Evolutionary conservation across 2,329 filamentous ascomycete genomes (phyloP).

Genomic region (Aureobasidium melanogenum): DNA sequence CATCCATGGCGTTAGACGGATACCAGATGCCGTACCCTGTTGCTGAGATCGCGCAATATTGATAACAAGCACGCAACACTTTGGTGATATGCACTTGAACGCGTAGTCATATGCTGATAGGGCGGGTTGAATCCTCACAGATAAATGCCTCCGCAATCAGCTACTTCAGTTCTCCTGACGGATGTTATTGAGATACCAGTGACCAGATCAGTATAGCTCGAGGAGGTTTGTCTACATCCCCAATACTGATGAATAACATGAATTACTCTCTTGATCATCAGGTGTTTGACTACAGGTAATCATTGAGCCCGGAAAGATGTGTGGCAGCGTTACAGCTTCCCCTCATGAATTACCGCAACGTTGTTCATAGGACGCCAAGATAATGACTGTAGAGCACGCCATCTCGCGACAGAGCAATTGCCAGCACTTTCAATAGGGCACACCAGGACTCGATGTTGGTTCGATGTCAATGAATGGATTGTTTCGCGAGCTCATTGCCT

Average conservation of each 20-base stretch:
- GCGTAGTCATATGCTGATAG: neutral
- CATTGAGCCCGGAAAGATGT: neutral
- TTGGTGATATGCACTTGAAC: neutral
- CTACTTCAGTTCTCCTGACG: neutral
- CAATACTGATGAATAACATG: neutral
- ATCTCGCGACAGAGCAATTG: neutral
- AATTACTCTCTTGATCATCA: neutral
- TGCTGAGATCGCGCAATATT: neutral
- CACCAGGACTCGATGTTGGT: neutral
- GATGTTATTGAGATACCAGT: neutral
- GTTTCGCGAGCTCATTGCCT: no score
- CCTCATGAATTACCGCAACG: neutral
- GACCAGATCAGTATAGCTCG: neutral
- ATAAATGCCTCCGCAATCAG: neutral
- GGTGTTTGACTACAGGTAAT: neutral
- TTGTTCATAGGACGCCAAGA: neutral
- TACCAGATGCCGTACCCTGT: neutral
- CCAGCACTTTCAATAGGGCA: neutral
- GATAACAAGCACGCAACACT: constrained; percentile 4
- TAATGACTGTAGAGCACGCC: neutral
- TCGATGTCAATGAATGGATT: neutral
- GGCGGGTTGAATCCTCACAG: neutral
- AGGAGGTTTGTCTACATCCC: neutral
- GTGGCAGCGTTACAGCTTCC: neutral
- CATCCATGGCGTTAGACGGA: neutral